Conservation (phyloP, 768 basidiomycete species). For the Paxillus rubicundulus region DNA sequence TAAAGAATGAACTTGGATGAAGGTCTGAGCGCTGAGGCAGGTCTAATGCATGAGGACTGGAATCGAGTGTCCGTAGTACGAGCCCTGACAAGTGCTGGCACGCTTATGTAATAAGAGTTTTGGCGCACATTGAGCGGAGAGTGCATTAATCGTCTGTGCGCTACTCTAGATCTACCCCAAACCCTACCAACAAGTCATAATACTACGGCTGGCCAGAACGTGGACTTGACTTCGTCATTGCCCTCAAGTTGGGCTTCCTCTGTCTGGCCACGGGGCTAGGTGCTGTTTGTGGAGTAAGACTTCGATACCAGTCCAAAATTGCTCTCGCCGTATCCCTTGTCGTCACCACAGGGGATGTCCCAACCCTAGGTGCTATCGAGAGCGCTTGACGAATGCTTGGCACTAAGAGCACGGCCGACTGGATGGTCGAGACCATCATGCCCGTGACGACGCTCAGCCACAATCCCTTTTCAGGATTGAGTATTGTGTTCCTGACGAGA, state of each 20-base stretch:
- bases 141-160: not conserved
- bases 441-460: constrained; percentile 57
- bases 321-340: constrained; percentile 26
- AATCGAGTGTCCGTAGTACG: no score
- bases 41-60: no score
- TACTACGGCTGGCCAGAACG: constrained; percentile 5
- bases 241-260: constrained; percentile 23
- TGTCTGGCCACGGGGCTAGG: constrained; percentile 2
- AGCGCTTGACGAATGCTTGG: constrained; percentile 41
- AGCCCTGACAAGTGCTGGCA: not conserved
- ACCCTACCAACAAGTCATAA: not conserved
- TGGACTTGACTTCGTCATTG: constrained; percentile 21
- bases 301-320: constrained; percentile 21
- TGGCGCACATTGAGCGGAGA: not conserved
- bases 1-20: constrained; percentile 29
- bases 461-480: constrained; percentile 43
- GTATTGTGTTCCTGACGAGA: not conserved
- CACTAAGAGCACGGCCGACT: constrained; percentile 45
- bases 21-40: no score
- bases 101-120: constrained; percentile 17
- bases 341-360: constrained; percentile 19
- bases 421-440: constrained; percentile 43
- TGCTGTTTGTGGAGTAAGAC: not conserved
- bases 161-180: constrained; percentile 1
- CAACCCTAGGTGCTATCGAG: constrained; percentile 27